Percentiles rank a stretch among this genome's conserved stretches.
Evolutionary conservation across 208 protist genomes (phyloP).

Genomic region (Acanthamoeba rhysodes): DNA sequence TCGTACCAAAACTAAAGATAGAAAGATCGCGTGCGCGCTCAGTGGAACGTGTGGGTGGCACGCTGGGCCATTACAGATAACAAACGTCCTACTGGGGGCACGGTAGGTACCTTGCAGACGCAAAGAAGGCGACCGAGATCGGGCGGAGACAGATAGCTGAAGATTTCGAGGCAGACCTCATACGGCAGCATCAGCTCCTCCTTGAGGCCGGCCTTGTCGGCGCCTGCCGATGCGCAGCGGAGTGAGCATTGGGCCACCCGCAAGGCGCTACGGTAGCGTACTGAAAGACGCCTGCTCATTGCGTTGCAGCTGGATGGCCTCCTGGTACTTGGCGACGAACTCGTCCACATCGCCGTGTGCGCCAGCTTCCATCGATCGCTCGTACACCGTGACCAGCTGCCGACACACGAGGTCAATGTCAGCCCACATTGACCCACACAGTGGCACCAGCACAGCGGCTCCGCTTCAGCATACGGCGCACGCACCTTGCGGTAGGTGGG

Average conservation of each 20-base stretch:
- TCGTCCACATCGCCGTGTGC: not conserved
- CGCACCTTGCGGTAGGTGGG: not conserved
- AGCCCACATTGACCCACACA: not conserved
- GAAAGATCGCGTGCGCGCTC: not conserved
- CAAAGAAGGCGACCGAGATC: not conserved
- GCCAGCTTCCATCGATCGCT: not conserved
- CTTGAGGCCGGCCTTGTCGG: not conserved
- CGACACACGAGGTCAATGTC: too few species aligned
- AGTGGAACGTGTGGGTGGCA: not conserved
- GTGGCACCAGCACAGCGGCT: not conserved
- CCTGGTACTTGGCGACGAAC: conserved; percentile 11
- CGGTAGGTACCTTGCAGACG: not conserved
- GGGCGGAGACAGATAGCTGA: not conserved
- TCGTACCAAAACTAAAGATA: conserved; percentile 5
- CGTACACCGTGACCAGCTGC: not conserved
- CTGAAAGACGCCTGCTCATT: not conserved
- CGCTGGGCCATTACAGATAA: not conserved
- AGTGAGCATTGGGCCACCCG: not conserved
- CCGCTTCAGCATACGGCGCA: not conserved
- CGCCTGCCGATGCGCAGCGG: not conserved
- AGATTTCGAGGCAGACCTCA: conserved; percentile 25
- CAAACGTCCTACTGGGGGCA: not conserved
- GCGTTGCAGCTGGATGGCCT: conserved; percentile 26
- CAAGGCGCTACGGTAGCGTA: not conserved
- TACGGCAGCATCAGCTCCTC: not conserved